Base-by-base conservation (phyloP, 2,329 filamentous ascomycete genomes). In the Talaromyces sp. region DNA sequence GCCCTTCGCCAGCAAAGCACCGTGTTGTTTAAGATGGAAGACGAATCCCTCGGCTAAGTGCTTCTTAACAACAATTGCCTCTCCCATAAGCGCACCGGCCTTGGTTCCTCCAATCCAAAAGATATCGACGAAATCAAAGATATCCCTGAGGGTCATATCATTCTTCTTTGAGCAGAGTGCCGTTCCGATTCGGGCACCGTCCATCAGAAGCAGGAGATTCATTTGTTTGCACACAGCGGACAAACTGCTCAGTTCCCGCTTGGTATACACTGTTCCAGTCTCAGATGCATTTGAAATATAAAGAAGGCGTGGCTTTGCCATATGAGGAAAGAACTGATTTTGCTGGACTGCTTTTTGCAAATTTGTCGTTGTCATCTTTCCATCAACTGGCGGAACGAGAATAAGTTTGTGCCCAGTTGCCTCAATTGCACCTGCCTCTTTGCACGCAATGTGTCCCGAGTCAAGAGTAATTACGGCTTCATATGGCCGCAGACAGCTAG, bases 91-190 rank as follows among this genome's bases (percentile, higher is more conserved):
- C 0, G 78, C 78, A 1, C 79, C 79, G 55, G 78, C 78, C 56
- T 82, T 82, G 4, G 79, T 82, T 0, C 79, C 79, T 3, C 79
- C 79, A 33, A 82, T 80, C 79, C 79, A 82, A 66, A 82, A 82
- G 17, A 82, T 78, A 49, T 82, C 79, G 0, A 76, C 79, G 36
- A 80, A 58, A 4, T 78, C 73, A 1, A 79, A 62, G 5, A 82
- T 64, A 48, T 82, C 79, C 0, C 59, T 57, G 4, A 79, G 66
- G 0, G 71, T 74, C 64, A 81, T 62, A 50, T 80, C 76, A 35
- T 77, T 80, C 19, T 62, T 65, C 9, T 59, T 63, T 0, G 78
- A 77, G 1, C 74, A 70, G 10, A 82, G 60, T 0, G 79, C 79
- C 4, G 67, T 66, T 8, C 70, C 71, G 7, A 81, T 72, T 1